Conservation (phyloP, 2,329 filamentous ascomycete genomes). For the Tolypocladium tropicale region DNA sequence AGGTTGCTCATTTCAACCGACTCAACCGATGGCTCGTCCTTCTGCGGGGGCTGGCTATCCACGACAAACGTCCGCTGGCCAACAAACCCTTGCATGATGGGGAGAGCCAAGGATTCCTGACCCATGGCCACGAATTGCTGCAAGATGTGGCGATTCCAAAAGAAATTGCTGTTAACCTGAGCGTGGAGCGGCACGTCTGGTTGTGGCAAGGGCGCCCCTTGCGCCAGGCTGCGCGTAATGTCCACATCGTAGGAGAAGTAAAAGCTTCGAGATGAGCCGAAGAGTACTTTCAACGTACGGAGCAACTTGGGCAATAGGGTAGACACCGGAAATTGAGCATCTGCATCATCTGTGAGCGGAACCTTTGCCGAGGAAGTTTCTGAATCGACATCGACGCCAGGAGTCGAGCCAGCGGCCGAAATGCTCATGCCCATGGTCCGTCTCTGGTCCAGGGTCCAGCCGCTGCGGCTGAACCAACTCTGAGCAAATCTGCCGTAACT, state of each 20-base stretch:
- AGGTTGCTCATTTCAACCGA: constrained; percentile 36
- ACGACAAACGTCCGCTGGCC: constrained; percentile 76
- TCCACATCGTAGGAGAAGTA: constrained; percentile 95
- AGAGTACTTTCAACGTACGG: constrained; percentile 73
- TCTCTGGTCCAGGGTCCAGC: constrained; percentile 65
- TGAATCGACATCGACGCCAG: constrained; percentile 9
- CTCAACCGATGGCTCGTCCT: constrained; percentile 34
- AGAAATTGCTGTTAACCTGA: constrained; percentile 68
- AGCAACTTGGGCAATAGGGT: constrained; percentile 73
- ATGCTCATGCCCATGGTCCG: constrained; percentile 58
- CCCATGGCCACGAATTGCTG: constrained; percentile 65
- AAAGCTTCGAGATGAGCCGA: constrained; percentile 74
- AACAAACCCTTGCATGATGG: constrained; percentile 88
- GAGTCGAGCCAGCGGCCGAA: constrained; percentile 11
- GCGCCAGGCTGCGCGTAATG: constrained; percentile 58
- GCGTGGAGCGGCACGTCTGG: constrained; percentile 49
- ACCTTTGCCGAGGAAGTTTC: constrained; percentile 12
- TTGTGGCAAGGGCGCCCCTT: constrained; percentile 10
- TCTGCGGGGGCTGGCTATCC: constrained; percentile 48
- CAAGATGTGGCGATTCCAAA: constrained; percentile 80
- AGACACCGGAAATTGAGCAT: constrained; percentile 16
- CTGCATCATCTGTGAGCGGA: constrained; percentile 30
- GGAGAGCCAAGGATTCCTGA: constrained; percentile 61
- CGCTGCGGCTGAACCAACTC: constrained; percentile 81
- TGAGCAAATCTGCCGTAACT: constrained; percentile 84